These are phyloP conservation scores for Phytopythium litorale DNA, from an alignment of 352 stramenopile genomes.

Conservation along the genomic window DNA sequence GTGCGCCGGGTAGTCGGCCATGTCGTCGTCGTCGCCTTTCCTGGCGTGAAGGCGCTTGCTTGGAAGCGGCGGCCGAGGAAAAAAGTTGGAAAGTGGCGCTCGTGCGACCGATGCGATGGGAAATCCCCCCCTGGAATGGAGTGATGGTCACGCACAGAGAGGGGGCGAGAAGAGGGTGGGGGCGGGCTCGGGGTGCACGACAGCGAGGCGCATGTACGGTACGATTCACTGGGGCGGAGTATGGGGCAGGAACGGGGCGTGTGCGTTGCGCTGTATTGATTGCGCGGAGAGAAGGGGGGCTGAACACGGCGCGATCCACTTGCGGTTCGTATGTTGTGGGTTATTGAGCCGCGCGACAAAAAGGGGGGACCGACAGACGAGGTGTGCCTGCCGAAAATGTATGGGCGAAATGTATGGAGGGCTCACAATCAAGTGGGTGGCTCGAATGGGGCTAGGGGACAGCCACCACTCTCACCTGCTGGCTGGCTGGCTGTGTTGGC, in stretches of 20 bases:
- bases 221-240: neutral
- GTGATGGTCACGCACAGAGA: neutral
- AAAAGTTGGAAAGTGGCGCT: neutral
- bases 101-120: too few species aligned
- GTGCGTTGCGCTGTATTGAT: neutral
- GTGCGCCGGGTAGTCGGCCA: constrained; percentile 28
- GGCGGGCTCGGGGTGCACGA: neutral
- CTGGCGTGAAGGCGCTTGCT: too few species aligned
- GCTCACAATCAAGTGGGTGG: neutral
- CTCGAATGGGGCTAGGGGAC: neutral
- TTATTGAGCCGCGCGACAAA: neutral
- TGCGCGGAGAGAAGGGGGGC: neutral
- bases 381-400: neutral
- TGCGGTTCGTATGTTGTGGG: neutral
- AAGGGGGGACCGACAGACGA: neutral
- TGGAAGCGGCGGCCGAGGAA: neutral
- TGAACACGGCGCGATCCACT: neutral
- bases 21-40: neutral
- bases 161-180: constrained; percentile 1
- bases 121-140: neutral
- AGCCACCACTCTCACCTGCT: neutral
- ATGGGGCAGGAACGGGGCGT: neutral
- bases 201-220: neutral
- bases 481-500: too few species aligned
- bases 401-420: neutral